Evolutionary conservation across 768 basidiomycete genomes (phyloP).

Genomic region (Mycena haematopus): DNA sequence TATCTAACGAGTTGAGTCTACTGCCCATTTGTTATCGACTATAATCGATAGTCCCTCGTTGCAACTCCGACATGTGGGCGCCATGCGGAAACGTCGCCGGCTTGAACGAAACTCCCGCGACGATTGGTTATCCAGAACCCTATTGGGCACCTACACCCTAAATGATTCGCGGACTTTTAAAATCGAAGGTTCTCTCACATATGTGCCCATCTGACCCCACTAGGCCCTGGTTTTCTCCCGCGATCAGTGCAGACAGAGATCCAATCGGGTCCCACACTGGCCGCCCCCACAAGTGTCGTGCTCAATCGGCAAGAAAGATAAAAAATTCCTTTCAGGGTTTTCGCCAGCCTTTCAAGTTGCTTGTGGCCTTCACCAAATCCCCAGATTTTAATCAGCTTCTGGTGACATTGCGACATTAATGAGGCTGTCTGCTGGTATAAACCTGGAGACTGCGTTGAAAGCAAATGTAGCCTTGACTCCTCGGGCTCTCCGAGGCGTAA

Average conservation of each 20-base stretch:
- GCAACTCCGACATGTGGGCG: neutral
- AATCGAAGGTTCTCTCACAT: constrained; percentile 2
- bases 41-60: constrained; percentile 17
- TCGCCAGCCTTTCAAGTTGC: neutral
- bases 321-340: neutral
- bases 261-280: constrained; percentile 13
- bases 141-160: constrained; percentile 6
- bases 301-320: neutral
- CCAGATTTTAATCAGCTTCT: neutral
- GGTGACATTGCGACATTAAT: neutral
- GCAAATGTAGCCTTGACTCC: neutral
- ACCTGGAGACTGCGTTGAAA: neutral
- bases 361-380: neutral
- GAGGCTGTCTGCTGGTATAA: neutral
- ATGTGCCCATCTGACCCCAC: constrained; percentile 20
- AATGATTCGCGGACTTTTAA: constrained; percentile 18
- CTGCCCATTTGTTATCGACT: constrained; percentile 9
- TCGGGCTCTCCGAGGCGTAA: neutral
- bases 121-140: neutral
- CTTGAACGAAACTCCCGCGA: constrained; percentile 14
- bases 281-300: constrained; percentile 3
- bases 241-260: constrained; percentile 12
- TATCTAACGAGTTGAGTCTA: neutral
- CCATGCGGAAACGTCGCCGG: constrained; percentile 8
- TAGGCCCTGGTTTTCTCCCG: constrained; percentile 11